These are phyloP conservation scores for Leccinum fibrillosum DNA, from an alignment of 768 basidiomycete species.

Conservation along the genomic window DNA sequence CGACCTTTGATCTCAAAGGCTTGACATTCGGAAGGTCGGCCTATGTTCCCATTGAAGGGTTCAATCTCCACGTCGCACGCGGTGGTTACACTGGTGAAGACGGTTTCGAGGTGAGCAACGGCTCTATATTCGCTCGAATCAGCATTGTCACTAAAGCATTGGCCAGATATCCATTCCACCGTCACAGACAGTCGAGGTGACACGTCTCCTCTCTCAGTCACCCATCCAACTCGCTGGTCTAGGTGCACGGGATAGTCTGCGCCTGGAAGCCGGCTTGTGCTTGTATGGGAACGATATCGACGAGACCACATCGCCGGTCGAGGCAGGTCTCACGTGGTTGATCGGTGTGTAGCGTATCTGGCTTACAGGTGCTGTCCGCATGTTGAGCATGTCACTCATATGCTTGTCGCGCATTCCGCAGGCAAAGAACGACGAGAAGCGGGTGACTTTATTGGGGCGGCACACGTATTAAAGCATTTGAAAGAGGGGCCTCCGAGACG, in stretches of 20 bases:
- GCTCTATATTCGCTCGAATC: background rate
- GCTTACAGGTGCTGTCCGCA: background rate
- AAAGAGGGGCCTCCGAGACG: conserved; percentile 74
- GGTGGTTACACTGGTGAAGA: conserved; percentile 99
- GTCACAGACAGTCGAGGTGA: conserved; percentile 66
- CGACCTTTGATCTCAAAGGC: conserved; percentile 65
- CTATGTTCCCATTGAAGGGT: conserved; percentile 66
- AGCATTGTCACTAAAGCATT: background rate
- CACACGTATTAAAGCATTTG: conserved; percentile 67
- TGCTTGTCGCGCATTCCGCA: conserved; percentile 24
- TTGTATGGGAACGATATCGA: conserved; percentile 93
- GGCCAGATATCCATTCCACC: conserved; percentile 85
- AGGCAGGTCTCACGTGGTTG: conserved; percentile 91
- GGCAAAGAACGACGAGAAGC: conserved; percentile 78
- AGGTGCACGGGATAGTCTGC: conserved; percentile 89
- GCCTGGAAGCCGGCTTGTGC: conserved; percentile 96
- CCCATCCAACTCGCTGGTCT: conserved; percentile 83
- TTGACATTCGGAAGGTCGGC: conserved; percentile 86
- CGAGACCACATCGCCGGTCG: conserved; percentile 81
- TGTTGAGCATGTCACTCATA: background rate
- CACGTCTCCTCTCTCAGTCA: conserved; percentile 56
- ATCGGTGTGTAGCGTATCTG: conserved; percentile 62
- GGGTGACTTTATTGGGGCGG: conserved; percentile 77
- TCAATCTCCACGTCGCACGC: conserved; percentile 76
- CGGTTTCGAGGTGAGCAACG: conserved; percentile 76